Conservation (phyloP, 257 asterid genomes). For the Fraxinus americana region DNA sequence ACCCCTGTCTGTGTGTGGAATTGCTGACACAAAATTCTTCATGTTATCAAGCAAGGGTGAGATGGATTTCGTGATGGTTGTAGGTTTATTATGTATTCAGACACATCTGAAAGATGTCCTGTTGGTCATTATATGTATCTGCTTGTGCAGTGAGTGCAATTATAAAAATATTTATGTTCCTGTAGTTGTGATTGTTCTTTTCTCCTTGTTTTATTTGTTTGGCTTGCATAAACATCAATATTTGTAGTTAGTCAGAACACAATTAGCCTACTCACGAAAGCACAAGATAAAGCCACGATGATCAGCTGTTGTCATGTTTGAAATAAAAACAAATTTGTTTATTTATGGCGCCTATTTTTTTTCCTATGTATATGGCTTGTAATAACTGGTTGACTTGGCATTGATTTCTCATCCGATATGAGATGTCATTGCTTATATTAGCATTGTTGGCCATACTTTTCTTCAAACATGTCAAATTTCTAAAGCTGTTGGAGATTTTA, state of each 20-base stretch:
- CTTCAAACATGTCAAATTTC: constrained; percentile 14
- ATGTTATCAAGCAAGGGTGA: background rate
- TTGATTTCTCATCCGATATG: constrained; percentile 7
- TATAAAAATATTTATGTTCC: background rate
- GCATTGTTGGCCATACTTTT: constrained; percentile 21
- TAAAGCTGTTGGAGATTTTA: constrained; percentile 6
- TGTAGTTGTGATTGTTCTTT: constrained; percentile 1
- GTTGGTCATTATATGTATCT: constrained; percentile 2
- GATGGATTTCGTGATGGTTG: constrained; percentile 2
- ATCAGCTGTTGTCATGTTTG: background rate
- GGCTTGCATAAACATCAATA: background rate
- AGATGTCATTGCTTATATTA: constrained; percentile 7
- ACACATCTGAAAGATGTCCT: background rate
- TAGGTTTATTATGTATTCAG: background rate
- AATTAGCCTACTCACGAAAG: background rate
- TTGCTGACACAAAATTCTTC: background rate
- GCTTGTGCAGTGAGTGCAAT: background rate
- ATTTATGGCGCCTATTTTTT: background rate
- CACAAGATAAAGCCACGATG: background rate
- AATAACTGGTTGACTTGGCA: background rate
- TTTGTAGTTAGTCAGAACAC: background rate
- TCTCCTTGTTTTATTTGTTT: background rate
- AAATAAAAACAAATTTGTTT: background rate
- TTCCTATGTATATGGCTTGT: background rate
- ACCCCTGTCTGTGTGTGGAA: constrained; percentile 1